A percentile compares a stretch with the other conserved stretches of the same genome.
These are phyloP conservation scores for Suillus hirtellus DNA, from an alignment of 768 basidiomycete genomes.

Conservation along the genomic window DNA sequence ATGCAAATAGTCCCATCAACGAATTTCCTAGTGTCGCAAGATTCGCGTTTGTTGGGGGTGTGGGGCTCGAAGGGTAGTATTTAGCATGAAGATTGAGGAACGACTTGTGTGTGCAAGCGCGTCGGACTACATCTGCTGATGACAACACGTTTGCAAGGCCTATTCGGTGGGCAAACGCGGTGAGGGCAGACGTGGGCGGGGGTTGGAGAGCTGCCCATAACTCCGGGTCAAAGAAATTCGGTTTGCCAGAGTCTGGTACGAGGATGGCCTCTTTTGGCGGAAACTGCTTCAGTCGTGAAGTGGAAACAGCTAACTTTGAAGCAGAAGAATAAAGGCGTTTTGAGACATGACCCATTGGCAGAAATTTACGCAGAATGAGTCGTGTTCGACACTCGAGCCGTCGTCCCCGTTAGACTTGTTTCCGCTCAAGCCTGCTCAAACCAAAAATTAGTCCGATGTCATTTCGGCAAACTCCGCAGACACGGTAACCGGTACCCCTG, in stretches of 20 bases:
- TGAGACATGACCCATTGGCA: slow-evolving; percentile 59
- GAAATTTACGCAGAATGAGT: slow-evolving; percentile 6
- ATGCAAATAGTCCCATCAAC: slow-evolving; percentile 85
- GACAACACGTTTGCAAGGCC: slow-evolving; percentile 62
- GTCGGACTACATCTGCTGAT: slow-evolving; percentile 57
- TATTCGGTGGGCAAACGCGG: slow-evolving; percentile 75
- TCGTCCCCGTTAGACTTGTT: slow-evolving; percentile 14
- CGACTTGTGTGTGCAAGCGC: slow-evolving; percentile 81
- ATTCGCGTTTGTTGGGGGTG: slow-evolving; percentile 69
- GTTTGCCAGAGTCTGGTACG: slow-evolving; percentile 32
- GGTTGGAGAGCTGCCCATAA: slow-evolving; percentile 73
- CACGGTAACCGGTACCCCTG: slow-evolving; percentile 17
- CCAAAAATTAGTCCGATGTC: slow-evolving; percentile 29
- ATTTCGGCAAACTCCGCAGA: slow-evolving; percentile 35
- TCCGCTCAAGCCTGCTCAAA: slow-evolving; percentile 11
- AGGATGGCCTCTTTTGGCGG: slow-evolving; percentile 59
- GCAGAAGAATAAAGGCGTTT: slow-evolving; percentile 52
- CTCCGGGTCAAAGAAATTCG: slow-evolving; percentile 59
- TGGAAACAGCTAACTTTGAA: slow-evolving; percentile 54
- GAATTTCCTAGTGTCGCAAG: slow-evolving; percentile 81
- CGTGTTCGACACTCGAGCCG: slow-evolving; percentile 13
- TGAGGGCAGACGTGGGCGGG: slow-evolving; percentile 67
- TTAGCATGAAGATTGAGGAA: slow-evolving; percentile 55
- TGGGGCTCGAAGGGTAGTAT: slow-evolving; percentile 54
- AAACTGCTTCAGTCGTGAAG: slow-evolving; percentile 54